Conservation (phyloP, 192 early-diverging fungal species). For the Piromyces sp. region DNA sequence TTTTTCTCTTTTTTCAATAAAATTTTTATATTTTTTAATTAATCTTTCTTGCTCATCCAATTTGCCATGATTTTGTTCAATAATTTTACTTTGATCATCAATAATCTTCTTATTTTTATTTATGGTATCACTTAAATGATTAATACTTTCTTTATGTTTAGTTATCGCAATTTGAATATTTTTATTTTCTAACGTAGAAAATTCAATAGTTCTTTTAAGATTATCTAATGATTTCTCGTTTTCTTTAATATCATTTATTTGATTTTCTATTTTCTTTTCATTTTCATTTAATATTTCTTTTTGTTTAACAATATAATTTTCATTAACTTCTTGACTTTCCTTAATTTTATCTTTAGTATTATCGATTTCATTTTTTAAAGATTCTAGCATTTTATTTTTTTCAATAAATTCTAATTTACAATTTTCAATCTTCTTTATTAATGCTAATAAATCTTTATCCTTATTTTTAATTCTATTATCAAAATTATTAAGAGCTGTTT, state of each 20-base stretch:
- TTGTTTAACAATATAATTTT: neutral
- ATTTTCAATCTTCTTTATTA: neutral
- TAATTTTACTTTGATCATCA: neutral
- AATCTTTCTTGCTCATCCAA: neutral
- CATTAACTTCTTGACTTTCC: neutral
- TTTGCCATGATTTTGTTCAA: neutral
- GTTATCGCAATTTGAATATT: neutral
- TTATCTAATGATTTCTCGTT: neutral
- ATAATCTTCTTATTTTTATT: neutral
- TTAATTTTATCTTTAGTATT: neutral
- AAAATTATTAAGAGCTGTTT: neutral
- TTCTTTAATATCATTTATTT: neutral
- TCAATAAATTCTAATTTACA: neutral
- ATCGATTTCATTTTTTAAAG: neutral
- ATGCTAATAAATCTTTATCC: neutral
- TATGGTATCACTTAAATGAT: neutral
- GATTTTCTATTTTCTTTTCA: neutral
- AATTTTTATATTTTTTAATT: neutral
- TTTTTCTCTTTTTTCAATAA: neutral
- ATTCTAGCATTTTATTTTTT: neutral
- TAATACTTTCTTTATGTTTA: neutral
- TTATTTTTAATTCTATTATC: neutral
- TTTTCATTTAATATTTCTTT: neutral
- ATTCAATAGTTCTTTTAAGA: neutral
- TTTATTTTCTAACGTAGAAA: neutral